Percentiles rank a stretch among this genome's conserved stretches.
Conservation (phyloP, 208 protist species). For the Trichomonas tenax region DNA sequence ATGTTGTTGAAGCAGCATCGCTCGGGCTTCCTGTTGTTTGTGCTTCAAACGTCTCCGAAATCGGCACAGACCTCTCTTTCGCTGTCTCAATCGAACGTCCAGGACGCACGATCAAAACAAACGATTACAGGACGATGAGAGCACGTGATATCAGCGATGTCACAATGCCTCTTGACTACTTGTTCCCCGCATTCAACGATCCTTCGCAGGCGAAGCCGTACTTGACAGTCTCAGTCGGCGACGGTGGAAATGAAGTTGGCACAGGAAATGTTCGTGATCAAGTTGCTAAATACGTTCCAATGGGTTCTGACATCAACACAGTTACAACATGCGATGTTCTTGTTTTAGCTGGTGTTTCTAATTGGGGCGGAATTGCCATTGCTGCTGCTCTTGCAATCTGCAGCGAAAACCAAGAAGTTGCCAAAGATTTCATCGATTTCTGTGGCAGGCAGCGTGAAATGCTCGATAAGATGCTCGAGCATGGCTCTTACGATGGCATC, state of each 20-base stretch:
- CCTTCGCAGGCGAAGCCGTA: background rate
- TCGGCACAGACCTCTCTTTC: background rate
- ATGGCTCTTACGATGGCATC: background rate
- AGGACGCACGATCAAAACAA: background rate
- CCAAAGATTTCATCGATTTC: background rate
- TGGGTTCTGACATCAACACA: background rate
- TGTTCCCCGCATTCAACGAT: background rate
- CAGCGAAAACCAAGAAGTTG: background rate
- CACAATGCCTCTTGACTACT: background rate
- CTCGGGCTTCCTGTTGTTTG: background rate
- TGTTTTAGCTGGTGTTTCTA: background rate
- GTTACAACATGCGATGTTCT: background rate
- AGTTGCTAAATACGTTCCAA: background rate
- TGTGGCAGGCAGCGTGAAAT: background rate
- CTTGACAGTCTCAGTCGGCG: background rate
- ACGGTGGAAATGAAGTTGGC: constrained; percentile 8
- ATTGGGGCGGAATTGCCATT: background rate
- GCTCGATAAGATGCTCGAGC: background rate
- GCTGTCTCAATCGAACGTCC: background rate
- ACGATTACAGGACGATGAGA: background rate
- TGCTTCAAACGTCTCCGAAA: background rate
- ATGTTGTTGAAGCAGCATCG: background rate
- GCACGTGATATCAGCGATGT: background rate
- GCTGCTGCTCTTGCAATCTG: background rate
- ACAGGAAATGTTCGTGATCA: background rate